Conservation (phyloP, 2,329 filamentous ascomycete species). For the Cercospora brassicicola region DNA sequence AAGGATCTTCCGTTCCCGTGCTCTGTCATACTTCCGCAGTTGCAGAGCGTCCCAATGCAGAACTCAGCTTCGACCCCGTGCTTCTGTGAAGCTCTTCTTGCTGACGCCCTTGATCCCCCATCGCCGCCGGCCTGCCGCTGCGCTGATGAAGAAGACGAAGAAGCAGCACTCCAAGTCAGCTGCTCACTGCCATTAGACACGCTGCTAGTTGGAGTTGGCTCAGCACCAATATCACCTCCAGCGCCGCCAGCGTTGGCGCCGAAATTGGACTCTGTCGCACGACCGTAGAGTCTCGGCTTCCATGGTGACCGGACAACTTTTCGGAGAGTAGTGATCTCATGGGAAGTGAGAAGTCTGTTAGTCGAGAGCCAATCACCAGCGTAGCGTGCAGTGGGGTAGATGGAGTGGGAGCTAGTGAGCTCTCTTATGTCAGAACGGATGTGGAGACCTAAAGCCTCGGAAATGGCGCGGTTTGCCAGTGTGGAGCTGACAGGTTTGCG, state of each 20-base stretch:
- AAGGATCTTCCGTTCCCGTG: not conserved
- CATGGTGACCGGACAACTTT: not conserved
- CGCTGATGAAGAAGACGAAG: not conserved
- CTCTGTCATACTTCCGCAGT: not conserved
- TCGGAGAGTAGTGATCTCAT: not conserved
- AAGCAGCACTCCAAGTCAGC: not conserved
- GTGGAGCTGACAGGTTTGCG: not conserved
- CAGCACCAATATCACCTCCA: not conserved
- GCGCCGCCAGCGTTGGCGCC: not conserved
- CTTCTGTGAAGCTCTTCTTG: not conserved
- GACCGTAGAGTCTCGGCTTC: not conserved
- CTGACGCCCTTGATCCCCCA: not conserved
- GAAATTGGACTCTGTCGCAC: not conserved
- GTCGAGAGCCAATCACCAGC: not conserved
- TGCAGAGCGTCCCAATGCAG: not conserved
- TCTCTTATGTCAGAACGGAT: not conserved
- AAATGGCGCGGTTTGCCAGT: not conserved
- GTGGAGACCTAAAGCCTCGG: not conserved
- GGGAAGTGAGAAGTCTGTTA: not conserved
- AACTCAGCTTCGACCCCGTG: not conserved
- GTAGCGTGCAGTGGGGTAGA: not conserved
- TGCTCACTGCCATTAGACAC: not conserved
- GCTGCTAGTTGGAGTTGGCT: not conserved
- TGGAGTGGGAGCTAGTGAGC: not conserved
- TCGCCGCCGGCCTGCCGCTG: not conserved